Conservation (phyloP, 2,329 filamentous ascomycete species). For the Microdochium nivale region DNA sequence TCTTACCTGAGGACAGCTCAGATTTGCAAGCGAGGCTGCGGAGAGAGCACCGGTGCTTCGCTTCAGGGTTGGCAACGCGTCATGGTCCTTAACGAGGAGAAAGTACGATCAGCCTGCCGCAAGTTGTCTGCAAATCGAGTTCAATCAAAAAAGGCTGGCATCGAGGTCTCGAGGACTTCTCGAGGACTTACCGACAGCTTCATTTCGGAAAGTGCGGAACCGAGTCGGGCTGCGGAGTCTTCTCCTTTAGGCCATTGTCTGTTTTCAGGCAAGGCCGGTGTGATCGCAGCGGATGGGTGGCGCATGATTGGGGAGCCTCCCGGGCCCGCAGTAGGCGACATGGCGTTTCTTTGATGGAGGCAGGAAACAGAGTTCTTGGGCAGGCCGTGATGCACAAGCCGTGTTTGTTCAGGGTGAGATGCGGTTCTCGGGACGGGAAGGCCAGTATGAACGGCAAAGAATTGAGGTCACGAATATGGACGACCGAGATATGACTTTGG, state of each 20-base stretch:
- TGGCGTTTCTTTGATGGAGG: background rate
- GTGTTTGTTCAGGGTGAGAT: too few species aligned
- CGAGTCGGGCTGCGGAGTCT: background rate
- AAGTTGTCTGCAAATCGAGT: too few species aligned
- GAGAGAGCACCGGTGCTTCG: constrained; percentile 38
- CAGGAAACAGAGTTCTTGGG: background rate
- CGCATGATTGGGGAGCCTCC: background rate
- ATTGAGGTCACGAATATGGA: too few species aligned
- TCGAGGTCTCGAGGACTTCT: too few species aligned
- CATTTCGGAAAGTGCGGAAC: background rate
- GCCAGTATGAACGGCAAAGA: too few species aligned
- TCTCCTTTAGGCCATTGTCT: background rate
- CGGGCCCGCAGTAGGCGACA: background rate
- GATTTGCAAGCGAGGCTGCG: constrained; percentile 47
- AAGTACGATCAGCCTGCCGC: too few species aligned
- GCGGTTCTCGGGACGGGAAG: too few species aligned
- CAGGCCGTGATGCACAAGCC: background rate
- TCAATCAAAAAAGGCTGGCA: too few species aligned
- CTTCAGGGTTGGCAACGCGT: constrained; percentile 20
- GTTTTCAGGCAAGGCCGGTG: background rate
- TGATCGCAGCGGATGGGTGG: background rate
- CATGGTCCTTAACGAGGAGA: constrained; percentile 12
- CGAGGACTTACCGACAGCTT: background rate
- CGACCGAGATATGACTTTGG: too few species aligned
- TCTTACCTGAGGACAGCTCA: constrained; percentile 43